Base-by-base conservation (phyloP, 805 yeast species). In the Cyberlindnera subsufficiens region DNA sequence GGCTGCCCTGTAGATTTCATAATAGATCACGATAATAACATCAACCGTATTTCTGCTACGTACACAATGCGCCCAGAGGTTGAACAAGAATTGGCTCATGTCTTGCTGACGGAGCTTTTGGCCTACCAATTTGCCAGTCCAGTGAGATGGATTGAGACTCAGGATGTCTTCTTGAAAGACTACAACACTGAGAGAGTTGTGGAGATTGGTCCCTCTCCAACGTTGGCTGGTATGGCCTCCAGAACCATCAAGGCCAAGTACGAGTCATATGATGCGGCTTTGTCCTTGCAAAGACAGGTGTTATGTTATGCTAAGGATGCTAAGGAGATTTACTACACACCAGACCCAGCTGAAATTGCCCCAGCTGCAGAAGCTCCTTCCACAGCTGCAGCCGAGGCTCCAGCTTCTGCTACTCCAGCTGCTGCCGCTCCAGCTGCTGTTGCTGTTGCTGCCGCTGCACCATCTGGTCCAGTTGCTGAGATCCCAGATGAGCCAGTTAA, bases 81-180 rank as follows among this genome's bases (percentile, higher is more conserved):
- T 48, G 95, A 93, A 74, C 99, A 93, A 72, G 98, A 93, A 66
- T 79, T 93, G 54, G 95, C 99, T 54, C 98, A 93, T 65, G 82
- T 86, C 53, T 75, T 93, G 52, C 76, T 93, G 64, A 89, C 97
- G 22, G 99, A 93, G 76, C 80, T 93, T 56, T 77, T 93, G 70
- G 98, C 99, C 42, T 93, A 90, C 71, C 99, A 93, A 69, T 93
- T 93, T 61, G 99, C 99, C 39, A 90, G 97, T 49, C 99, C 99
- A 38, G 99, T 93, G 52, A 82, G 98, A 77, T 93, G 99, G 98
- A 93, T 95, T 66, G 99, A 95, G 66, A 93, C 99, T 49, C 99
- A 93, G 70, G 99, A 93, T 72, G 98, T 93, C 45, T 86, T 93
- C 64, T 78, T 93, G 64, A 86, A 86, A 65, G 93, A 89, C 57